Evolutionary conservation across 2,329 filamentous ascomycete genomes (phyloP).

Genomic region (Massarina eburnea): DNA sequence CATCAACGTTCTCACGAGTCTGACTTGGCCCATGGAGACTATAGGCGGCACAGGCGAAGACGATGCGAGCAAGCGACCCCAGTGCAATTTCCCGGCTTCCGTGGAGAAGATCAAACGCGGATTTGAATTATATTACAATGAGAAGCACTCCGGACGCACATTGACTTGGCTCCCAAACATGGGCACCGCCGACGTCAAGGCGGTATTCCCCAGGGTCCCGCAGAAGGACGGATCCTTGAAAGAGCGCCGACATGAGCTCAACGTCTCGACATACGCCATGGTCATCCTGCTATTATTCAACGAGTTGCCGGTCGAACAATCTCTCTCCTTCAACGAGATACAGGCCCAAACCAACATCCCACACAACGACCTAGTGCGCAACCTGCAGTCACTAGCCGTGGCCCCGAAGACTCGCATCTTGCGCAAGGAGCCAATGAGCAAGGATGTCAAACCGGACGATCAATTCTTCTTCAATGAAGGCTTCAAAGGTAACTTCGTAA

Average conservation of each 20-base stretch:
- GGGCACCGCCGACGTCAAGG: conserved; percentile 86
- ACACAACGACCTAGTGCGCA: conserved; percentile 69
- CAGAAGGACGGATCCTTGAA: conserved; percentile 68
- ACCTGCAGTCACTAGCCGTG: conserved; percentile 79
- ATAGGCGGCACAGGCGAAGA: conserved; percentile 64
- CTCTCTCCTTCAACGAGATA: conserved; percentile 72
- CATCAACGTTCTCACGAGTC: conserved; percentile 85
- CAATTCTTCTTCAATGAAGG: conserved; percentile 78
- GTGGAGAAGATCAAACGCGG: conserved; percentile 77
- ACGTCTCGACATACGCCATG: conserved; percentile 91
- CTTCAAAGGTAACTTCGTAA: conserved; percentile 80
- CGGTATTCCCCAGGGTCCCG: conserved; percentile 70
- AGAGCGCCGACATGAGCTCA: conserved; percentile 82
- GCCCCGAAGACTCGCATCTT: conserved; percentile 81
- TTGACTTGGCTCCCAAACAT: conserved; percentile 78
- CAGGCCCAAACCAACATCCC: conserved; percentile 81
- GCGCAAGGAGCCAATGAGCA: conserved; percentile 76
- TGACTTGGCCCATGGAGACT: conserved; percentile 91
- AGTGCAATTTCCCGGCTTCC: conserved; percentile 72
- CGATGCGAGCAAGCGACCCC: conserved; percentile 49
- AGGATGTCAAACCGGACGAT: conserved; percentile 75
- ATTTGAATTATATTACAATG: conserved; percentile 86
- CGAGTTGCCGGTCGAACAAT: conserved; percentile 58
- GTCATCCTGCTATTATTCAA: conserved; percentile 89
- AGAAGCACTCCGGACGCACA: conserved; percentile 82